Percentiles rank a stretch among this genome's conserved stretches.
Conservation (phyloP, 192 early-diverging fungal genomes). For the Coemansia reversa region DNA sequence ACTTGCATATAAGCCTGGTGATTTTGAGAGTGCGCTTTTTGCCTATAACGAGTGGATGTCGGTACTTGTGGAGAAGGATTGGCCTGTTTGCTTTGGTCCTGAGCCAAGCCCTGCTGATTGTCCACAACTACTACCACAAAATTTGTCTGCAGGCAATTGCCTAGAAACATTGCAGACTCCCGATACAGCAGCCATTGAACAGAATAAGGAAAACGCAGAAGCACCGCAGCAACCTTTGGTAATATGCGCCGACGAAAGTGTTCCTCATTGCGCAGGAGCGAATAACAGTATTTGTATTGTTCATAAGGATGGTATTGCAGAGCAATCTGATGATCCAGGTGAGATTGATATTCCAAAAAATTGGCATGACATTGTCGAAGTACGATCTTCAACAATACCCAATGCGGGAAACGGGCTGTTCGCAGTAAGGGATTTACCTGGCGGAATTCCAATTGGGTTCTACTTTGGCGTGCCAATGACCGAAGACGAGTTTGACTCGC, state of each 20-base stretch:
- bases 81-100: conserved; percentile 82
- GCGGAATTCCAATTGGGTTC: conserved; percentile 77
- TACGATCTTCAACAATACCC: conserved; percentile 61
- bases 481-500: conserved; percentile 88
- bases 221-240: not conserved
- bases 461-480: conserved; percentile 97
- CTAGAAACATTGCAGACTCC: not conserved
- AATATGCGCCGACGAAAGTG: not conserved
- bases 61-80: conserved; percentile 69
- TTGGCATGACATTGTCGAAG: conserved; percentile 65
- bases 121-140: not conserved
- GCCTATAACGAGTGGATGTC: conserved; percentile 76
- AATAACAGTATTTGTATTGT: not conserved
- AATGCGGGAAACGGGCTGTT: conserved; percentile 76
- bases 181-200: not conserved
- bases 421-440: conserved; percentile 69
- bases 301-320: not conserved
- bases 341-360: conserved; percentile 54
- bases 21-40: conserved; percentile 68
- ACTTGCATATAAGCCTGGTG: conserved; percentile 76
- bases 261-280: not conserved
- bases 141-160: not conserved
- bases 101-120: conserved; percentile 4
- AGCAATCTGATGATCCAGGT: not conserved
- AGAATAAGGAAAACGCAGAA: not conserved